phyloP scores from a whole-genome alignment of 768 basidiomycete species.

The Russula vinacea region DNA sequence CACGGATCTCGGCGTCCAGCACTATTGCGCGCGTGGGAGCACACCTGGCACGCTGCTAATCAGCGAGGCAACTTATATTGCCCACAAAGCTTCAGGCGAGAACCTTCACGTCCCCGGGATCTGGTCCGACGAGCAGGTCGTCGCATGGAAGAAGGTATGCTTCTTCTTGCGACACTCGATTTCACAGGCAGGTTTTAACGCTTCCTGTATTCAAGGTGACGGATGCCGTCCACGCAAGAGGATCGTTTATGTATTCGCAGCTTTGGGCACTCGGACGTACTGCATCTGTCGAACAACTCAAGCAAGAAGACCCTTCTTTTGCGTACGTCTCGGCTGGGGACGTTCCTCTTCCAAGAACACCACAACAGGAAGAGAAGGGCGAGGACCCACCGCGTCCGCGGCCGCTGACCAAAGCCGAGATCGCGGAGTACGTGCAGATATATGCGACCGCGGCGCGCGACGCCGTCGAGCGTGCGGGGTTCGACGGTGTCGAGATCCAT shows the following conservation, averaged over 20 bases:
- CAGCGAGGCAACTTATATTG: conserved; percentile 56
- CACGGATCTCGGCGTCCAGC: conserved; percentile 40
- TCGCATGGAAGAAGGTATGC: conserved; percentile 51
- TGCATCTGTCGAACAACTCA: conserved; percentile 33
- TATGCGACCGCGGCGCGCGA: not conserved
- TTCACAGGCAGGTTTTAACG: not conserved
- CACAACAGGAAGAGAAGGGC: not conserved
- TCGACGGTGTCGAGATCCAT: conserved; percentile 38
- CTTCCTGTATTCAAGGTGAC: conserved; percentile 34
- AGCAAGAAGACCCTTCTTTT: conserved; percentile 29
- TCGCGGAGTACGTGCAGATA: conserved; percentile 31
- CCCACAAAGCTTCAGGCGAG: conserved; percentile 47
- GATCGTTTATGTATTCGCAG: conserved; percentile 43
- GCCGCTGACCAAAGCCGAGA: conserved; percentile 39
- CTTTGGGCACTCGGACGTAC: conserved; percentile 41
- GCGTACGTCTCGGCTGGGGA: conserved; percentile 34
- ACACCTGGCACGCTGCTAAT: conserved; percentile 40
- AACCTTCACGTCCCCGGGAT: conserved; percentile 45
- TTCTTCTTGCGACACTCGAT: not conserved
- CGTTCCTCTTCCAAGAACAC: conserved; percentile 10
- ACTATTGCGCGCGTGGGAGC: conserved; percentile 49
- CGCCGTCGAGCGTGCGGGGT: not conserved
- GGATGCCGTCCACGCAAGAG: conserved; percentile 36
- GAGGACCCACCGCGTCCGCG: not conserved
- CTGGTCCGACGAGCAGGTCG: conserved; percentile 49